Evolutionary conservation across 495 filamentous ascomycete genomes (phyloP).

Genomic region (Tetracladium setigerum): DNA sequence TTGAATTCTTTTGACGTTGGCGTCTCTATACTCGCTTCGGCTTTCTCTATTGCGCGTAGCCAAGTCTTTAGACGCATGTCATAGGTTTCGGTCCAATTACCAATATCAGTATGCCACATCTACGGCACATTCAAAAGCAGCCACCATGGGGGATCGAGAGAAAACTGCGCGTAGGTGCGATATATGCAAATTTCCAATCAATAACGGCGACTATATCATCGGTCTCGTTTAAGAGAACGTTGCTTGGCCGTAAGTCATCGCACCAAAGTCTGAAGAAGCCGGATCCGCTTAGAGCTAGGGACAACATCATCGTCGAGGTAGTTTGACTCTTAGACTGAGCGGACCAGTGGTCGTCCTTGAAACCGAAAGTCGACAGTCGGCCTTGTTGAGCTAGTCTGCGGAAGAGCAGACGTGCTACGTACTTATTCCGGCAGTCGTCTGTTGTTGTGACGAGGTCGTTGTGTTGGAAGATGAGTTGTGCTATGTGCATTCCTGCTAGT

Average conservation of each 20-base stretch:
- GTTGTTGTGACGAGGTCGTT: conserved; percentile 29
- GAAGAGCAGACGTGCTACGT: conserved; percentile 29
- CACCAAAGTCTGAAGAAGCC: conserved; percentile 15
- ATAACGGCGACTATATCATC: conserved; percentile 15
- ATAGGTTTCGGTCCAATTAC: conserved; percentile 21
- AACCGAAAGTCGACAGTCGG: conserved; percentile 21
- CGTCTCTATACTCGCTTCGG: conserved; percentile 6
- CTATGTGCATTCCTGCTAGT: conserved; percentile 33
- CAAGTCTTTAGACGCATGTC: conserved; percentile 21
- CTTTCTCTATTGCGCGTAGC: conserved; percentile 22
- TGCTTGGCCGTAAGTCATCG: conserved; percentile 22
- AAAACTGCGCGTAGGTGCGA: conserved; percentile 32
- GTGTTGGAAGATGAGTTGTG: conserved; percentile 32
- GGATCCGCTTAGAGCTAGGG: background rate
- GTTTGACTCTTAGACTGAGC: conserved; percentile 9
- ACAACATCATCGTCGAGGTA: background rate
- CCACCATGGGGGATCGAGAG: conserved; percentile 35
- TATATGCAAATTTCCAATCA: conserved; percentile 37
- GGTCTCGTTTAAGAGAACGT: conserved; percentile 19
- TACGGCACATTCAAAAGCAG: conserved; percentile 31
- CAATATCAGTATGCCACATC: conserved; percentile 26
- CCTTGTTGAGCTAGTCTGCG: conserved; percentile 24
- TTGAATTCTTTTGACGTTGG: conserved; percentile 6
- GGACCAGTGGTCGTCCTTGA: conserved; percentile 27
- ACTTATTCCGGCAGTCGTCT: conserved; percentile 29